Conservation (phyloP, 352 stramenopile species). For the Pythium pyrilobum region DNA sequence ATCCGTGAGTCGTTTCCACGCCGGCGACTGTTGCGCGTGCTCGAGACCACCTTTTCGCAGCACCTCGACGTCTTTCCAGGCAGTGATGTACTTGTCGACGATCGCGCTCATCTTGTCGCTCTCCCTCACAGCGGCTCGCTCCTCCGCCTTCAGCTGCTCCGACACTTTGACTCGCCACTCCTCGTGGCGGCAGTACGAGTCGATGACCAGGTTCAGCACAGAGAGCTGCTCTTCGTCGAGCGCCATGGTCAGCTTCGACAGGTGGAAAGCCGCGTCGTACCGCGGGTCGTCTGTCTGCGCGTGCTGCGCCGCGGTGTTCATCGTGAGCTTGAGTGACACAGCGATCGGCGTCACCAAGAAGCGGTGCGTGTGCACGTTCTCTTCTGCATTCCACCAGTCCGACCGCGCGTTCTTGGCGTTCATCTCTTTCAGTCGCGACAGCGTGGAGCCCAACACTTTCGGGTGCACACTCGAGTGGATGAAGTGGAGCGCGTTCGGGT, state of each 20-base stretch:
- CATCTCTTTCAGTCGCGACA: constrained; percentile 82
- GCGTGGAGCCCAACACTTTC: constrained; percentile 67
- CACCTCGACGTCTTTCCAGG: constrained; percentile 59
- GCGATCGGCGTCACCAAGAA: constrained; percentile 83
- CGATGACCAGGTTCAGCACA: constrained; percentile 69
- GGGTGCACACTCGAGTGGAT: constrained; percentile 81
- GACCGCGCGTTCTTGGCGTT: constrained; percentile 42
- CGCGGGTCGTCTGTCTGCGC: constrained; percentile 66
- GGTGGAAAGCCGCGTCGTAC: constrained; percentile 73
- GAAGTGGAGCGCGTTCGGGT: constrained; percentile 80
- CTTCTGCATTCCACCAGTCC: constrained; percentile 77
- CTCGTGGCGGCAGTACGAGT: constrained; percentile 63
- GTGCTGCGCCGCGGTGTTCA: constrained; percentile 79
- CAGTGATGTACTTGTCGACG: constrained; percentile 59
- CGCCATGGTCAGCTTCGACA: constrained; percentile 68
- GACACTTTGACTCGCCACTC: constrained; percentile 69
- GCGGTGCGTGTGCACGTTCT: constrained; percentile 64
- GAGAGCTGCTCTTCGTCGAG: constrained; percentile 85
- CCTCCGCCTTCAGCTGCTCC: constrained; percentile 58
- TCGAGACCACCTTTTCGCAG: constrained; percentile 69
- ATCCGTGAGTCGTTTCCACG: constrained; percentile 39
- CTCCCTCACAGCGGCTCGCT: constrained; percentile 44
- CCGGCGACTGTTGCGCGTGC: constrained; percentile 48
- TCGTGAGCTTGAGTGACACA: constrained; percentile 81
- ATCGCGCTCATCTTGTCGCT: constrained; percentile 31